A percentile compares a stretch with the other conserved stretches of the same genome.
Conservation (phyloP, 768 basidiomycete species). For the Astraeus odoratus region DNA sequence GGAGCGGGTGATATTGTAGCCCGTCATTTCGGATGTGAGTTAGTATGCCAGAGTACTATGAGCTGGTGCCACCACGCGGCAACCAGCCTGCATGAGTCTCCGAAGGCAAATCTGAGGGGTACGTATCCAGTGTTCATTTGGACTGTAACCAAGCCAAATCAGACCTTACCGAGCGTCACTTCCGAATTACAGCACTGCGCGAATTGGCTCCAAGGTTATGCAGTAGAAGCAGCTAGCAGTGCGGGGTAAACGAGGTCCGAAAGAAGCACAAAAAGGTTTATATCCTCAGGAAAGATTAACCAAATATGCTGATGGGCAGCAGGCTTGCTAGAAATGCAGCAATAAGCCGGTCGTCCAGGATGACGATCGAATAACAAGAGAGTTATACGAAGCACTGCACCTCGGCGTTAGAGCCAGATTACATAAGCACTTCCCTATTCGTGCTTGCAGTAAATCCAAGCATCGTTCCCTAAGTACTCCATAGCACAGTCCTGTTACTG, state of each 20-base stretch:
- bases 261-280: neutral
- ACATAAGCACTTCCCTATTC: conserved; percentile 26
- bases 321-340: neutral
- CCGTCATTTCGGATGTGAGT: conserved; percentile 41
- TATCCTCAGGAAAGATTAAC: neutral
- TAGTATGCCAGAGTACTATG: conserved; percentile 11
- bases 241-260: too few relatives aligned
- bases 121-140: neutral
- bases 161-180: neutral
- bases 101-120: neutral
- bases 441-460: too few relatives aligned
- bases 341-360: neutral
- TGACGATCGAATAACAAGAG: conserved; percentile 10
- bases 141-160: neutral
- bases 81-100: conserved; percentile 2
- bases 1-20: conserved; percentile 69
- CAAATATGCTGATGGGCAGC: neutral
- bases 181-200: neutral
- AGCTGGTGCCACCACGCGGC: conserved; percentile 2
- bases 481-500: neutral
- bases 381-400: neutral
- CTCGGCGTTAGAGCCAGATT: conserved; percentile 8
- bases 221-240: neutral
- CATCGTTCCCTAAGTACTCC: too few relatives aligned
- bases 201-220: neutral